Evolutionary conservation across 2,329 filamentous ascomycete genomes (phyloP).

Genomic region (Ampelomyces quisqualis): DNA sequence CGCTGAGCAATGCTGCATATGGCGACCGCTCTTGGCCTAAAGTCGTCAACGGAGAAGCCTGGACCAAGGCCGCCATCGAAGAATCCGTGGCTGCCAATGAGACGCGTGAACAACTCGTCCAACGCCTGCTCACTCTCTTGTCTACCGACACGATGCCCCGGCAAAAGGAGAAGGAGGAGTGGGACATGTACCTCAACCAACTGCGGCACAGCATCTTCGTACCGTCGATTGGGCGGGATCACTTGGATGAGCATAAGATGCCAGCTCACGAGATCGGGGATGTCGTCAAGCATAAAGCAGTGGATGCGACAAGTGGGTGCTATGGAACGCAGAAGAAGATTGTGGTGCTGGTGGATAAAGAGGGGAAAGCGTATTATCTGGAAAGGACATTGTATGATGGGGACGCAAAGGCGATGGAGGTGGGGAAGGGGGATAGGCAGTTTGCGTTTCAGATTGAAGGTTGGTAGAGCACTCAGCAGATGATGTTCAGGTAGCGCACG

Average conservation of each 20-base stretch:
- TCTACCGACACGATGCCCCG: conserved; percentile 58
- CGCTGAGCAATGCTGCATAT: conserved; percentile 62
- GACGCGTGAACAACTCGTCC: conserved; percentile 53
- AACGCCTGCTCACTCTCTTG: conserved; percentile 55
- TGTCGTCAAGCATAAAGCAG: conserved; percentile 42
- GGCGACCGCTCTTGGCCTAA: conserved; percentile 63
- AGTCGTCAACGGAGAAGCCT: conserved; percentile 58
- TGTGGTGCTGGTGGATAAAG: conserved; percentile 57
- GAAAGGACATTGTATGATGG: conserved; percentile 63
- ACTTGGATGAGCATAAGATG: conserved; percentile 43
- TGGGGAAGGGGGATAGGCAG: conserved; percentile 50
- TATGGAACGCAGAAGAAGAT: conserved; percentile 69
- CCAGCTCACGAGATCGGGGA: conserved; percentile 43
- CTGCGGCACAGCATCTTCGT: conserved; percentile 63
- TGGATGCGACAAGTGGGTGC: conserved; percentile 48
- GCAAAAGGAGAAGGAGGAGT: conserved; percentile 50
- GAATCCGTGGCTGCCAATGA: conserved; percentile 47
- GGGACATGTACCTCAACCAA: conserved; percentile 58
- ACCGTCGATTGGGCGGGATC: conserved; percentile 55
- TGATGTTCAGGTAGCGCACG: conserved; percentile 4
- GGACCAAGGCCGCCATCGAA: conserved; percentile 53
- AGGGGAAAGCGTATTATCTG: conserved; percentile 61
- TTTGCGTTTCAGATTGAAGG: conserved; percentile 54
- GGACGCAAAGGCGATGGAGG: conserved; percentile 50
- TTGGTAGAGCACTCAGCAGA: conserved; percentile 23